Evolutionary conservation across 2,329 filamentous ascomycete species (phyloP), one percentile per base, ranked within the genome.

Genomic region (Lecanicillium sp.): DNA sequence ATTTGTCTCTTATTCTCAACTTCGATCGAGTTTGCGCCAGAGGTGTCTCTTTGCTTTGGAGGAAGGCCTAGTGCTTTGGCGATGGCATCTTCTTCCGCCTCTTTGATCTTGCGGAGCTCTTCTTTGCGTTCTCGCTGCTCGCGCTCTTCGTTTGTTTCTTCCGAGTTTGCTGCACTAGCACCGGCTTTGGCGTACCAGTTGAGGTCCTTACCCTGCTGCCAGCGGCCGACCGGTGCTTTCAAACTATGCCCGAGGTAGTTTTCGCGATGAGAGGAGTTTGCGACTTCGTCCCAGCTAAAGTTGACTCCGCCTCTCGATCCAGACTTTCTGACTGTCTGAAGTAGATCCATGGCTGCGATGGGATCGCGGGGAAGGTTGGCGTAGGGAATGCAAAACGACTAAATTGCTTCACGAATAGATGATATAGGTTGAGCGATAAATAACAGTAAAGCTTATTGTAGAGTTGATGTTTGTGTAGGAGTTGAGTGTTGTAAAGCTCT

Each of bases 261-360:
- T 62, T 98, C 89, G 60, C 92, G 88, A 55, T 95, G 89, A 16
- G 75, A 67, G 35, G 88, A 94, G 48, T 71, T 79, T 58, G 90
- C 83, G 55, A 98, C 90, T 50, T 95, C 88, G 48, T 90, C 85
- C 92, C 92, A 96, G 64, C 82, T 89, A 68, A 98, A 98, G 61
- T 95, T 88, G 62, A 84, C 84, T 56, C 92, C 92, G 54, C 92
- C 92, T 49, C 92, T 83, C 52, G 87, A 92, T 59, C 94, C 90
- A 14, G 72, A 67, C 65, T 98, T 96, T 55, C 89, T 86, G 45
- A 98, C 83, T 30, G 85, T 87, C 43, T 89, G 85, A 39, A 96
- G 78, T 40, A 98, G 76, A 73, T 98, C 92, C 92, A 98, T 95
- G 41, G 43, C 40, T 35, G 18, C n/a, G 9, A 31, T 18, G 15